A percentile compares a stretch with the other conserved stretches of the same genome.
These are phyloP conservation scores for Apostasia ramifera DNA, from an alignment of 106 monocot genomes.

Conservation along the genomic window DNA sequence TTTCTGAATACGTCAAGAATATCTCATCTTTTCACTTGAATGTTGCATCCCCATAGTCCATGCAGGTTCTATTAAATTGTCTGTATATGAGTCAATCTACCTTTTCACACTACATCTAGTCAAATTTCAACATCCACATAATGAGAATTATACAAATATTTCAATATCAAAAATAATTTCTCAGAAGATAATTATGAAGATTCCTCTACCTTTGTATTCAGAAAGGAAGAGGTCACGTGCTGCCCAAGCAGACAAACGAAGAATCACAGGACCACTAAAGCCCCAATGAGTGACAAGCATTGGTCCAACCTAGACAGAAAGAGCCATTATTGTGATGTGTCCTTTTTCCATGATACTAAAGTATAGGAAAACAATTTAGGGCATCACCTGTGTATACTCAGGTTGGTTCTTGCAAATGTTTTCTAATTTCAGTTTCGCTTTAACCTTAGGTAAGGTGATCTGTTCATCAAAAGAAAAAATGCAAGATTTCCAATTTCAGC, in stretches of 20 bases:
- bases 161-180: background rate
- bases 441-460: conserved; percentile 83
- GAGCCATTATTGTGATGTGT: background rate
- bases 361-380: conserved; percentile 1
- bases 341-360: conserved; percentile 3
- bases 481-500: background rate
- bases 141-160: too few species aligned
- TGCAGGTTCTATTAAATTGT: too few species aligned
- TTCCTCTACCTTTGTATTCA: conserved; percentile 61
- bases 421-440: conserved; percentile 68
- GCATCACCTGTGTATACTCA: conserved; percentile 63
- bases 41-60: too few species aligned
- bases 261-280: conserved; percentile 93
- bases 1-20: too few species aligned
- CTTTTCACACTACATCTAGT: too few species aligned
- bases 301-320: conserved; percentile 56
- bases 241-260: conserved; percentile 95
- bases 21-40: too few species aligned
- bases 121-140: too few species aligned
- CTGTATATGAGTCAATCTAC: too few species aligned
- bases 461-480: conserved; percentile 25
- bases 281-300: conserved; percentile 99
- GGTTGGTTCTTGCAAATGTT: conserved; percentile 39
- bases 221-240: conserved; percentile 71
- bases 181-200: background rate